Conservation (phyloP, 495 filamentous ascomycete species). For the Penicillium nucicola region DNA sequence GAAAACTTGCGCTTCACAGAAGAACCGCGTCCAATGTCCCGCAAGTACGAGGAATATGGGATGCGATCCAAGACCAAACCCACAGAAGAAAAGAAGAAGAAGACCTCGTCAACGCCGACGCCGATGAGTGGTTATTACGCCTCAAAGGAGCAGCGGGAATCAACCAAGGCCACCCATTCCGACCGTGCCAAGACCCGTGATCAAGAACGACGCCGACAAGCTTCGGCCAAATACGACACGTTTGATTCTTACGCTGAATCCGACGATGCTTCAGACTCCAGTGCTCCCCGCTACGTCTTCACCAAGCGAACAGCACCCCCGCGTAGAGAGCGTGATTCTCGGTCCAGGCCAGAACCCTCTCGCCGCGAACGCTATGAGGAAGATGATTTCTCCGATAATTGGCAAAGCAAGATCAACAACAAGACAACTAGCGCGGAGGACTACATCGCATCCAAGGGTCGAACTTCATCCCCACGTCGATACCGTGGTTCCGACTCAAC, state of each 20-base stretch:
- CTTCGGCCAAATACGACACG: constrained; percentile 42
- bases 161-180: constrained; percentile 27
- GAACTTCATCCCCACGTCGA: constrained; percentile 30
- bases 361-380: constrained; percentile 26
- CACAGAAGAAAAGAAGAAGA: constrained; percentile 35
- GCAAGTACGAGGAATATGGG: constrained; percentile 42
- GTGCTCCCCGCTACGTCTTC: background rate
- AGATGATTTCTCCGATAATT: constrained; percentile 25
- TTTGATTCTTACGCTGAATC: constrained; percentile 29
- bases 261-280: constrained; percentile 31
- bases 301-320: background rate
- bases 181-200: constrained; percentile 45
- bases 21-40: constrained; percentile 34
- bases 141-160: constrained; percentile 33
- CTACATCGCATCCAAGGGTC: constrained; percentile 42
- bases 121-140: constrained; percentile 23
- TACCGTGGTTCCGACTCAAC: constrained; percentile 30
- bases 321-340: constrained; percentile 13
- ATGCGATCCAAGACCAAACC: constrained; percentile 32
- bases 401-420: constrained; percentile 27
- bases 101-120: constrained; percentile 25
- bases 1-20: constrained; percentile 37
- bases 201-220: constrained; percentile 49
- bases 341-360: constrained; percentile 16
- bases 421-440: constrained; percentile 24